A percentile compares a stretch with the other conserved stretches of the same genome.
phyloP scores from a whole-genome alignment of 2,329 filamentous ascomycete species.

The Cryphonectria japonica region DNA sequence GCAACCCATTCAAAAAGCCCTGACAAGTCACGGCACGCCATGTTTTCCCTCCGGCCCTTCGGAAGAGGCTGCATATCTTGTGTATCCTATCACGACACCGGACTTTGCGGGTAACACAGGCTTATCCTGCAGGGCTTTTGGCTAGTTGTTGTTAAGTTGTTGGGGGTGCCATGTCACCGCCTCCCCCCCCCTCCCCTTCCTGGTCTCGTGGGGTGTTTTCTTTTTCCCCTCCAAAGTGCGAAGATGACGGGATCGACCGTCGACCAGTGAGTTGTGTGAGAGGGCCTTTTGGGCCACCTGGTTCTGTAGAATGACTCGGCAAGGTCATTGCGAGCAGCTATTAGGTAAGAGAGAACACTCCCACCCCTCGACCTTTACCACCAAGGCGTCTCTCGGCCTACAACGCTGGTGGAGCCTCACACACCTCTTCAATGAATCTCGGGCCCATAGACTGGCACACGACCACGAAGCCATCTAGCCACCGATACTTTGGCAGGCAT shows the following conservation, averaged over 20 bases:
- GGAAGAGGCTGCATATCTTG: conserved; percentile 23
- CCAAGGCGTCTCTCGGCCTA: neutral
- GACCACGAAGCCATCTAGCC: conserved; percentile 2
- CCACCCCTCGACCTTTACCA: neutral
- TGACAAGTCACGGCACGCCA: conserved; percentile 25
- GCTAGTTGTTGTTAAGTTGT: neutral
- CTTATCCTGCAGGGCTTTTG: neutral
- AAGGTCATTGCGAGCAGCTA: neutral
- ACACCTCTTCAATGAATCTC: neutral
- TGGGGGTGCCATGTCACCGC: neutral
- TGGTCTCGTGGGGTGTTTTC: neutral
- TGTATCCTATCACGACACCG: conserved; percentile 25
- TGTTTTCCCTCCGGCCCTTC: conserved; percentile 17
- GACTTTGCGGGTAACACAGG: conserved; percentile 19
- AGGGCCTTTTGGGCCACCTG: conserved; percentile 4
- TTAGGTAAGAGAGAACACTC: neutral
- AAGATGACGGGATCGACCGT: neutral
- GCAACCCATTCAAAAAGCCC: conserved; percentile 3
- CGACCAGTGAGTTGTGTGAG: neutral
- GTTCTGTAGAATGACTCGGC: neutral
- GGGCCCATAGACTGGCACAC: neutral
- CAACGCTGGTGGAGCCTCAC: neutral
- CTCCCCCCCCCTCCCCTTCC: no score
- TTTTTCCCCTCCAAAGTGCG: neutral
- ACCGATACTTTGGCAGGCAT: neutral